These are phyloP conservation scores for Cryptosporidium felis DNA, from an alignment of 169 alveolate genomes.

Conservation along the genomic window DNA sequence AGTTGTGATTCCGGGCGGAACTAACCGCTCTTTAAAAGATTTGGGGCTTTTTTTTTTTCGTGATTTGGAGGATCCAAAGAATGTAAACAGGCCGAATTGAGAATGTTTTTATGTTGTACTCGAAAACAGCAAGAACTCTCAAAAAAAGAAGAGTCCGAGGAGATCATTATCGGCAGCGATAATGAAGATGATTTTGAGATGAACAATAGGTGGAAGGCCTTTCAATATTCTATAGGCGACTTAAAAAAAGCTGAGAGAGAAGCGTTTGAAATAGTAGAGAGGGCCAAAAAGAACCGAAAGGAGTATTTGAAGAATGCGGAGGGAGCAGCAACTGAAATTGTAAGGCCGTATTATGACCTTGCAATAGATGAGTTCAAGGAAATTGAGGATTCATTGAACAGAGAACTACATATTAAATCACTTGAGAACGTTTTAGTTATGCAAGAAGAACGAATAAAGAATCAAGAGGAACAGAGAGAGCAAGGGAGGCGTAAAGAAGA, in stretches of 20 bases:
- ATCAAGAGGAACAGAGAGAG: not conserved
- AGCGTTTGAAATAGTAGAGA: conserved; percentile 9
- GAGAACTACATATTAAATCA: conserved; percentile 48
- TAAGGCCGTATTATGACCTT: conserved; percentile 58
- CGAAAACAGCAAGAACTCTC: not conserved
- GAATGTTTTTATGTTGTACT: conserved; percentile 8
- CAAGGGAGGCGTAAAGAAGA: not conserved
- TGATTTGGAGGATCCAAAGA: too few species aligned
- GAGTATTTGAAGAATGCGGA: conserved; percentile 14
- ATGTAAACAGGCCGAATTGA: too few species aligned
- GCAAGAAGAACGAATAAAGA: not conserved
- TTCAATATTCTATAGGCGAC: not conserved
- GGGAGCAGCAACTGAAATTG: conserved; percentile 47
- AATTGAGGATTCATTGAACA: conserved; percentile 34
- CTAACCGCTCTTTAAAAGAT: too few species aligned
- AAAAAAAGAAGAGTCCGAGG: not conserved
- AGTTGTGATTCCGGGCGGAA: too few species aligned
- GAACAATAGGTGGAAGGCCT: not conserved
- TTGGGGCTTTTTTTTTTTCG: too few species aligned
- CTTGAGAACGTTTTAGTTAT: not conserved
- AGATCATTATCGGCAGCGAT: not conserved
- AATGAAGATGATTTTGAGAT: not conserved
- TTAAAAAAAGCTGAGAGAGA: conserved; percentile 28
- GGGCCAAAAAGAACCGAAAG: conserved; percentile 28
- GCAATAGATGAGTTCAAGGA: conserved; percentile 36